Conservation (phyloP, 345 rosid genomes). For the Aquilaria sinensis region DNA sequence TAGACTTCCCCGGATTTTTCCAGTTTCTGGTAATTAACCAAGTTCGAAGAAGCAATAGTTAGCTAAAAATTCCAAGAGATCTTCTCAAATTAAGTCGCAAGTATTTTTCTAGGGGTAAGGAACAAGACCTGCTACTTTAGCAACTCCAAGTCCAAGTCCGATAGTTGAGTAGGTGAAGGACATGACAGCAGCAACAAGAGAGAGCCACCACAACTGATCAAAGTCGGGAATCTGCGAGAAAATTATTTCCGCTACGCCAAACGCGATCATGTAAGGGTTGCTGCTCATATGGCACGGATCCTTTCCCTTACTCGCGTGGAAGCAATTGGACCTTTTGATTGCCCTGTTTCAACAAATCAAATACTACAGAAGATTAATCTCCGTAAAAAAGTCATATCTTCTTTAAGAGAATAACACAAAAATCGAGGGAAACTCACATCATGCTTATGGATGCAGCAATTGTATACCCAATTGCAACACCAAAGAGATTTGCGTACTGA, state of each 20-base stretch:
- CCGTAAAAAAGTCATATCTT: background rate
- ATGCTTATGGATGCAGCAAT: slow-evolving; percentile 67
- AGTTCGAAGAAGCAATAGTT: slow-evolving; percentile 3
- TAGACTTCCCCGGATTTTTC: slow-evolving; percentile 52
- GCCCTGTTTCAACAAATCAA: slow-evolving; percentile 36
- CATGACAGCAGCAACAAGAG: slow-evolving; percentile 88
- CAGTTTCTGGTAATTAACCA: slow-evolving; percentile 23
- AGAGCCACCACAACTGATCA: slow-evolving; percentile 89
- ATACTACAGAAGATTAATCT: background rate
- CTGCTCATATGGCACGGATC: slow-evolving; percentile 38
- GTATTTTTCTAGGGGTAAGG: background rate
- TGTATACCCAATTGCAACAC: slow-evolving; percentile 70
- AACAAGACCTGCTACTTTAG: slow-evolving; percentile 47
- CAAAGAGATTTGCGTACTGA: slow-evolving; percentile 67
- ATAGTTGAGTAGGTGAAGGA: slow-evolving; percentile 90
- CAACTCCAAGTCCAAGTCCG: slow-evolving; percentile 81
- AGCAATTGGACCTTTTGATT: slow-evolving; percentile 47
- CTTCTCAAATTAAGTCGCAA: background rate
- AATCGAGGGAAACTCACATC: slow-evolving; percentile 34
- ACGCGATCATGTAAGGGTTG: slow-evolving; percentile 57
- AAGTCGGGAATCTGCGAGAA: slow-evolving; percentile 70
- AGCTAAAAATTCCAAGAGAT: background rate
- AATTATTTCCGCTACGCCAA: slow-evolving; percentile 41
- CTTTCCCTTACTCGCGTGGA: slow-evolving; percentile 30
- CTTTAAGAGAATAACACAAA: background rate